Evolutionary conservation across 73 alveolate genomes (phyloP), one percentile per base, ranked within the genome.

Genomic region (Symbiodinium natans): DNA sequence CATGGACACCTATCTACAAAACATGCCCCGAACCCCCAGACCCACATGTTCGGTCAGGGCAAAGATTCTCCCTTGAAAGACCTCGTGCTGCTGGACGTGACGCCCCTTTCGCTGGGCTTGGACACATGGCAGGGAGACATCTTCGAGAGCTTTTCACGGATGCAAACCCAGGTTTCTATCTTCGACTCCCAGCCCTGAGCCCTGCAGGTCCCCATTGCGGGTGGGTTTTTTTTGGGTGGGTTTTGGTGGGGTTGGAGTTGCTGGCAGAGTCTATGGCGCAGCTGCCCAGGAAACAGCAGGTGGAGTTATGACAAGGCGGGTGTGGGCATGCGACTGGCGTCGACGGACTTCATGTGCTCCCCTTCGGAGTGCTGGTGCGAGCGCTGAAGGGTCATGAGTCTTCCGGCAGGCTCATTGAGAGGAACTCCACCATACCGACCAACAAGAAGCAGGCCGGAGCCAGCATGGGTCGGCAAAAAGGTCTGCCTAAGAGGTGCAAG

Each of bases 41-140:
- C 27, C 31, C n/a, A n/a, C n/a, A n/a, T 68, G 40, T 36, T 19
- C 3, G 48, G 25, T 54, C 85, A 89, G 86, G 97, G 97, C 40
- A 90, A 90, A 71, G 98, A 92, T 17, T 92, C 98, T 7, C 92
- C 98, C 31, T 23, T 92, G 73, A 92, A 92, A 42, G 99, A 99
- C 99, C 99, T 99, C 99, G 99, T 99, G 85, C 99, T 99, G 94
- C 97, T 99, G 75, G 99, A 99, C 93, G 99, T 99, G 77, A 99
- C 99, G 86, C 99, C 99, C 93, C 99, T 99, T 17, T 99, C 99
- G 59, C 99, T 99, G 92, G 99, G 99, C 93, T 95, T 99, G 86
- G 99, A 63, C 80, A 36, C 80, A 23, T 52, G 71, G 71, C 71
- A n/a, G n/a, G n/a, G n/a, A n/a, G n/a, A n/a, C n/a, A n/a, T n/a